phyloP scores from a whole-genome alignment of 2,329 filamentous ascomycete genomes.

The Aquanectria penicillioides region DNA sequence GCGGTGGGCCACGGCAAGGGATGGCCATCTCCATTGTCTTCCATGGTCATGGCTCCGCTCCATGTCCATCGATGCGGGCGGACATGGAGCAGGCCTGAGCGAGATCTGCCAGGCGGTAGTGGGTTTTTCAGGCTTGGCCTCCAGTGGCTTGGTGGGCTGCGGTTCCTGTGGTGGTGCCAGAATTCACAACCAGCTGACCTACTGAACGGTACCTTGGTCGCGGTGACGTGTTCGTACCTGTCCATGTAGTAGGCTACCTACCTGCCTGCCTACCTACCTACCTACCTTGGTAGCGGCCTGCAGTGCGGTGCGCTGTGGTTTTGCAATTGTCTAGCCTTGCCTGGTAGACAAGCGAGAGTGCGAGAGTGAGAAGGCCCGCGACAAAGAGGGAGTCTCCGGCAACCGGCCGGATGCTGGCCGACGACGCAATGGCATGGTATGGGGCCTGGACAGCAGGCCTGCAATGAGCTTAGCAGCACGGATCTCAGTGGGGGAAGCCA shows the following conservation, averaged over 20 bases:
- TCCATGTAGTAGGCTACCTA: conserved; percentile 5
- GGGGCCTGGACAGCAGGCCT: not conserved
- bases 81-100: no score
- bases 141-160: no score
- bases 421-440: not conserved
- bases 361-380: no score
- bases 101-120: no score
- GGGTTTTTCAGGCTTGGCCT: no score
- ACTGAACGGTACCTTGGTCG: not conserved
- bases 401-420: conserved; percentile 5
- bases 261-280: not conserved
- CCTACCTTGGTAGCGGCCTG: no score
- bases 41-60: no score
- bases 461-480: conserved; percentile 3
- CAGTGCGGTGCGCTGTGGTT: no score
- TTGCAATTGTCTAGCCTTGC: no score
- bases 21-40: not conserved
- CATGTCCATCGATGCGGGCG: no score
- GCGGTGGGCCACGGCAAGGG: conserved; percentile 5
- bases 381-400: conserved; percentile 8
- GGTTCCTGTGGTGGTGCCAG: conserved; percentile 6
- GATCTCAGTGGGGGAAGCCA: conserved; percentile 5
- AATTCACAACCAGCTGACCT: conserved; percentile 11
- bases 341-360: no score
- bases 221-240: conserved; percentile 20